Base-by-base conservation (phyloP, 306 rosid genomes). In the Cicer judaicum region DNA sequence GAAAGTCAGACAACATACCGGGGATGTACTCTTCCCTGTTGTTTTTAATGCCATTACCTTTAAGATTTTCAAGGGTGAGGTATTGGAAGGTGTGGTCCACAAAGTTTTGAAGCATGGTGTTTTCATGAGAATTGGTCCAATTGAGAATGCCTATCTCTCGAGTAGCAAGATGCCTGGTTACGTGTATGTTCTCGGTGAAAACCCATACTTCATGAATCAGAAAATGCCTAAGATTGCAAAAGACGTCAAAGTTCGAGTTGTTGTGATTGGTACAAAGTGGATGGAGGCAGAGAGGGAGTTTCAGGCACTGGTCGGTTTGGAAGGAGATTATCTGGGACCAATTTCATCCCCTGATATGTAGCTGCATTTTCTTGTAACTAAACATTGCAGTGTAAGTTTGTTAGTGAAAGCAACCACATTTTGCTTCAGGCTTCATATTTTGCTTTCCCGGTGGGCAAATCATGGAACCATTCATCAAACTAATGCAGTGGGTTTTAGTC, bases 201-300 rank as follows among this genome's bases (percentile, higher is more conserved):
- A 87, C 19, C 89, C 95, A 0, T 79, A 79, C 57, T 94, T 94
- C 88, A 39, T 79, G 88, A 86, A 84, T 57, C 85, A 88, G 21
- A 87, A 85, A 64, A 76, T 52, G 66, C 80, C 96, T 0, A 92
- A 81, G 81, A 87, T 94, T 34, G 95, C 82, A 18, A 90, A 90
- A 61, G 95, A 85, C 16, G 89, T 70, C 4, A 38, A 38, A 0
- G 84, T 94, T 16, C 93, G 97, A 65, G 81, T 82, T 78, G 82
- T 89, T 3, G 99, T 92, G 75, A 84, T 92, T 0, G 99, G 97
- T 4, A 90, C 96, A 0, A 94, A 87, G 89, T 92, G 95, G 99
- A 82, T 92, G 15, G 96, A 94, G 59, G 97, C 95, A 3, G 90
- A 92, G 15, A 84, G 97, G 86, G 93, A 94, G 19, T 91, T 88